These are phyloP conservation scores for Aaosphaeria arxii DNA, from an alignment of 2,329 filamentous ascomycete genomes.

Conservation along the genomic window DNA sequence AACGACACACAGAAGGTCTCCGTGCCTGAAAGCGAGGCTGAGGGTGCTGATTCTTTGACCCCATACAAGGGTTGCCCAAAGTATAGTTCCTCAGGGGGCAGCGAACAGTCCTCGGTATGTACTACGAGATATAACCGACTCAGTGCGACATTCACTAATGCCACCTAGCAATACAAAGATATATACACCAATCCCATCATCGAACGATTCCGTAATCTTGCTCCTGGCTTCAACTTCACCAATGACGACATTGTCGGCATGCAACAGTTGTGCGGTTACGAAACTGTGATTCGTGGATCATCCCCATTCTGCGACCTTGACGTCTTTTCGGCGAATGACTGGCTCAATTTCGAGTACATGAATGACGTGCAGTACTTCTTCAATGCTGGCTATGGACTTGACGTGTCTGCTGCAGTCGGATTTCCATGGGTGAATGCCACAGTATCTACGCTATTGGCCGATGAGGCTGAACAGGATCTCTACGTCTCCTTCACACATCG, in stretches of 20 bases:
- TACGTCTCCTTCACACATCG: slow-evolving; percentile 69
- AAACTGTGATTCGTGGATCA: slow-evolving; percentile 60
- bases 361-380: slow-evolving; percentile 64
- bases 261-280: slow-evolving; percentile 65
- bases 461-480: slow-evolving; percentile 53
- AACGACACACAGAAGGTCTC: slow-evolving; percentile 54
- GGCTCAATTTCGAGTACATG: slow-evolving; percentile 65
- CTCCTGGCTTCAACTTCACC: slow-evolving; percentile 62
- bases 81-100: slow-evolving; percentile 58
- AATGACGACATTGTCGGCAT: slow-evolving; percentile 61
- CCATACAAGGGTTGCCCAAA: slow-evolving; percentile 64
- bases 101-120: slow-evolving; percentile 49
- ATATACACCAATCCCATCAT: slow-evolving; percentile 61
- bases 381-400: slow-evolving; percentile 63
- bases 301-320: slow-evolving; percentile 61
- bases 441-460: slow-evolving; percentile 48
- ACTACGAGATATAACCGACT: neutral
- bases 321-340: slow-evolving; percentile 60
- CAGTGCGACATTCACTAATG: slow-evolving; percentile 1
- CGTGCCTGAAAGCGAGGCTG: slow-evolving; percentile 55
- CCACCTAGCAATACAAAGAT: slow-evolving; percentile 43
- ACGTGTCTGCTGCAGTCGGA: slow-evolving; percentile 56
- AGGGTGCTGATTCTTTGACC: slow-evolving; percentile 60
- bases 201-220: slow-evolving; percentile 53
- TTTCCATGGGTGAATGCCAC: slow-evolving; percentile 67